These are phyloP conservation scores for Retiboletus fuscus DNA, from an alignment of 1,284 basidiomycete species.

Conservation along the genomic window DNA sequence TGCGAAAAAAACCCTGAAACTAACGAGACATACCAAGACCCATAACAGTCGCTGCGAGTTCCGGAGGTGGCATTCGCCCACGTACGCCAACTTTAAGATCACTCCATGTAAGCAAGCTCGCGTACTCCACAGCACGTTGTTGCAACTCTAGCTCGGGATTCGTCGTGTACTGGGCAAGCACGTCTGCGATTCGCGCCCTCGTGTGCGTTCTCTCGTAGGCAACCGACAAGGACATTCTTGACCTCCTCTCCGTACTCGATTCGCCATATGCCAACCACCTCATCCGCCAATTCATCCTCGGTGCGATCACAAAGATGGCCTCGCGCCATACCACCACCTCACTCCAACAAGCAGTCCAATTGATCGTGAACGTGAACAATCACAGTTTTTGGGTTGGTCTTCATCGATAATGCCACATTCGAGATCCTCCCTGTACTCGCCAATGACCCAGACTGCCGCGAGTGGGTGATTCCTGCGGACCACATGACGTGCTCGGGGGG, in stretches of 20 bases:
- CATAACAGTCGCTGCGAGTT: conserved; percentile 94
- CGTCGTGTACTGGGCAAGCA: conserved; percentile 83
- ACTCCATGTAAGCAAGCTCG: conserved; percentile 80
- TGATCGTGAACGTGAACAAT: conserved; percentile 33
- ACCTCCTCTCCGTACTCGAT: conserved; percentile 89
- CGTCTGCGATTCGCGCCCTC: conserved; percentile 74
- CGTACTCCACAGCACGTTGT: conserved; percentile 96
- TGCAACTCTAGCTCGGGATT: conserved; percentile 95
- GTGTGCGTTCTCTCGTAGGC: conserved; percentile 58
- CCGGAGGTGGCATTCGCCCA: conserved; percentile 98
- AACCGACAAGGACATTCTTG: conserved; percentile 85
- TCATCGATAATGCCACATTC: conserved; percentile 92
- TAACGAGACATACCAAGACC: conserved; percentile 72
- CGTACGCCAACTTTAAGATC: conserved; percentile 90
- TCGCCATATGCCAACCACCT: conserved; percentile 96
- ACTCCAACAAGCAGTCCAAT: conserved; percentile 65
- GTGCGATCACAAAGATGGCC: conserved; percentile 91
- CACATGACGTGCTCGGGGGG: conserved; percentile 61
- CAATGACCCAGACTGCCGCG: conserved; percentile 94
- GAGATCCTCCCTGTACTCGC: conserved; percentile 95
- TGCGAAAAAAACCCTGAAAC: neutral
- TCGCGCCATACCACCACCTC: conserved; percentile 75
- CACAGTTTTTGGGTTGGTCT: conserved; percentile 80
- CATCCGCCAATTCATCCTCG: conserved; percentile 92
- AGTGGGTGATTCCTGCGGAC: conserved; percentile 97